These are phyloP conservation scores for Bothriochloa decipiens DNA, from an alignment of 176 grass and related monocot species.

Conservation along the genomic window DNA sequence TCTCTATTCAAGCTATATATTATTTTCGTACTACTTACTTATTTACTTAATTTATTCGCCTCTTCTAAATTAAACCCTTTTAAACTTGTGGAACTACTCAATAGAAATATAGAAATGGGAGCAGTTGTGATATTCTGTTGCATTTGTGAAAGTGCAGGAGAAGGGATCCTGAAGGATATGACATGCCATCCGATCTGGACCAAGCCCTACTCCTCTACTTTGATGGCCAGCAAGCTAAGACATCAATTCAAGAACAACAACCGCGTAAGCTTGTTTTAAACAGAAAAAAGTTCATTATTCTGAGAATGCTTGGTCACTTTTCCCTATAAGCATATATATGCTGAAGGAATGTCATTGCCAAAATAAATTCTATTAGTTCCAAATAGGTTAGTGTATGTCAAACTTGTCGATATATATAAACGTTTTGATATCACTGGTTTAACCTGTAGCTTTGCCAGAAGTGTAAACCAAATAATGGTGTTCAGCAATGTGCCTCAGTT, in stretches of 20 bases:
- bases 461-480: background rate
- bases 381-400: background rate
- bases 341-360: slow-evolving; percentile 8
- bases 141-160: slow-evolving; percentile 51
- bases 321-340: background rate
- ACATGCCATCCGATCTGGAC: slow-evolving; percentile 63
- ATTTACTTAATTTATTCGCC: background rate
- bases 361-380: slow-evolving; percentile 27
- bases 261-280: slow-evolving; percentile 33
- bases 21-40: background rate
- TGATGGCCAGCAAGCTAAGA: slow-evolving; percentile 58
- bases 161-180: slow-evolving; percentile 55
- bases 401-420: slow-evolving; percentile 17
- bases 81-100: background rate
- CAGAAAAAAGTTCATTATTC: background rate
- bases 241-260: slow-evolving; percentile 56
- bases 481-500: background rate
- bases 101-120: slow-evolving; percentile 12
- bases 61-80: background rate
- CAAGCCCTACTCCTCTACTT: slow-evolving; percentile 63
- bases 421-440: background rate
- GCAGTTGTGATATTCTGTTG: slow-evolving; percentile 32
- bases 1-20: background rate
- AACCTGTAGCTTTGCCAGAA: background rate
- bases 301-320: background rate